Evolutionary conservation across 495 filamentous ascomycete species (phyloP), one percentile per base, ranked within the genome.

Genomic region (Penicillium lagena): DNA sequence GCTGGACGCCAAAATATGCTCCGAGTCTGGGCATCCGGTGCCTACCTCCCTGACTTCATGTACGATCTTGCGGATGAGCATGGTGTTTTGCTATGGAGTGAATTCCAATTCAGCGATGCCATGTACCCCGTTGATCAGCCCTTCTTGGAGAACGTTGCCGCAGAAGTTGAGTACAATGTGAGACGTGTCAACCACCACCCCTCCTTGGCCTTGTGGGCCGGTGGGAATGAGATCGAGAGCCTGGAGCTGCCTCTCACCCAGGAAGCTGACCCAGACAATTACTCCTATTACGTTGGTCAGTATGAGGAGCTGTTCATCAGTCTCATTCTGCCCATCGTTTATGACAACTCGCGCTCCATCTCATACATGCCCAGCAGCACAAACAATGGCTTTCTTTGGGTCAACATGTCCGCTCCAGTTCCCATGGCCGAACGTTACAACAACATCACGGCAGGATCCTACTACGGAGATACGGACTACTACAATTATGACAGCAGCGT

Each of bases 1-100:
- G 75, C 65, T 7, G 81, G 75, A 4, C 79, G 83, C 43, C 80
- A 83, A 55, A 86, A 86, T 53, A 84, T 86, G 82, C 71, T 86
- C 5, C 76, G 81, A 1, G 76, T 85, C 9, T 86, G 82, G 82
- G 67, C 79, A 2, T 78, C 75, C 9, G 80, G 82, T 12, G 74
- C 77, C 2, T 86, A 85, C 48, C 66, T 74, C 11, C 79, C 78
- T 1, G 82, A 85, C 53, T 84, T 81, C 42, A 81, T 86, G 39
- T 85, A 82, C 49, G 81, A 86, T 47, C 60, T 84, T 12, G 82
- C 81, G 7, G 82, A 86, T 49, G 75, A 85, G 55, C 66, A 70
- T 46, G 82, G 83, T 2, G 72, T 86, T 10, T 61, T 85, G 11
- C 66, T 86, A 5, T 86, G 82, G 82, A 81, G 73, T 39, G 82